Conservation (phyloP, 2,329 filamentous ascomycete genomes). For the Colletotrichum liaoningense region DNA sequence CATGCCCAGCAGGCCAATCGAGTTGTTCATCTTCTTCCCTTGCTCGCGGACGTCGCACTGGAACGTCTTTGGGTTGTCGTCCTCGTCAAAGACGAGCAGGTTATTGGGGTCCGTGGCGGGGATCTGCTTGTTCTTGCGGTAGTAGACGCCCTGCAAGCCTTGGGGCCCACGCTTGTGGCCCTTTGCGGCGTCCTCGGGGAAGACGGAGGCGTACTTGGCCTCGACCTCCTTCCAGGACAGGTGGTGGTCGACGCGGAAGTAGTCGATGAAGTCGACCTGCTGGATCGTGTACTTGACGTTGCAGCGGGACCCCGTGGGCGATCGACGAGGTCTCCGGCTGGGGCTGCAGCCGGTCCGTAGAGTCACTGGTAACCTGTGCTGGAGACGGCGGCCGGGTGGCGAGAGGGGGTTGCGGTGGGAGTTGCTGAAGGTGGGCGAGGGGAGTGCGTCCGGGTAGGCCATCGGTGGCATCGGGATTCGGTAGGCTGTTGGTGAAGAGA, state of each 20-base stretch:
- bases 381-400: constrained; percentile 23
- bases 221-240: constrained; percentile 38
- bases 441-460: constrained; percentile 33
- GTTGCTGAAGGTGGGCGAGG: constrained; percentile 20
- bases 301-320: constrained; percentile 35
- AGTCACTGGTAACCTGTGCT: constrained; percentile 27
- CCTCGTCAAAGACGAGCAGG: constrained; percentile 36
- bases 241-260: constrained; percentile 37
- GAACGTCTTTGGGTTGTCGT: constrained; percentile 35
- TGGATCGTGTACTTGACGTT: constrained; percentile 39
- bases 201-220: constrained; percentile 35
- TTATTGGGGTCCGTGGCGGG: constrained; percentile 34
- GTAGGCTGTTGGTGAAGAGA: constrained; percentile 26
- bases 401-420: constrained; percentile 23
- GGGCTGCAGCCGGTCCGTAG: constrained; percentile 24
- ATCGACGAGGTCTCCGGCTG: constrained; percentile 30
- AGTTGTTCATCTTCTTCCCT: constrained; percentile 38
- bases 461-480: constrained; percentile 33
- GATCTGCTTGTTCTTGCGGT: constrained; percentile 39
- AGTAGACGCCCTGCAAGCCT: constrained; percentile 36
- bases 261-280: constrained; percentile 38
- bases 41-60: constrained; percentile 41
- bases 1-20: constrained; percentile 43
- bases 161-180: constrained; percentile 36
- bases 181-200: constrained; percentile 34